phyloP scores from a whole-genome alignment of 345 rosid genomes.

The Euphorbia lathyris region DNA sequence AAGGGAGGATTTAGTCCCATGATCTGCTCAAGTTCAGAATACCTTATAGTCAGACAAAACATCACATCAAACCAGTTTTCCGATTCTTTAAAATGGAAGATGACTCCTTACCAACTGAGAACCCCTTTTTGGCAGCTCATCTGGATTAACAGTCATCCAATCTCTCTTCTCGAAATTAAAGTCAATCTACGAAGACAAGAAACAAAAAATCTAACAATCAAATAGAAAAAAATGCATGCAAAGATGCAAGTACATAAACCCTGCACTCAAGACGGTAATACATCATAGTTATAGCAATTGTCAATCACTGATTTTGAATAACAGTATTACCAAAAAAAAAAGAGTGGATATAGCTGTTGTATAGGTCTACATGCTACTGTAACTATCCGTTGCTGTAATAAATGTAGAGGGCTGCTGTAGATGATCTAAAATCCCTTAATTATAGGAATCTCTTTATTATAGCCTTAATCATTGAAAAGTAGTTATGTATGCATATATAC shows the following conservation, averaged over 20 bases:
- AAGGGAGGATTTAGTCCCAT: slow-evolving; percentile 98
- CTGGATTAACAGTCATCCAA: slow-evolving; percentile 66
- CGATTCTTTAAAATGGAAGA: slow-evolving; percentile 9
- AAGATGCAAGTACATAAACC: neutral
- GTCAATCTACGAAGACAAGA: slow-evolving; percentile 45
- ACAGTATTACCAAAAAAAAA: neutral
- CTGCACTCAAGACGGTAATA: neutral
- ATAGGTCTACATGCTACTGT: too few relatives aligned
- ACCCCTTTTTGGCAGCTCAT: slow-evolving; percentile 63
- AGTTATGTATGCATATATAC: too few relatives aligned
- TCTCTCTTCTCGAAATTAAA: slow-evolving; percentile 76
- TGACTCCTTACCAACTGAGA: slow-evolving; percentile 58
- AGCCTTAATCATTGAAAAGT: too few relatives aligned
- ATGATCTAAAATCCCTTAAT: too few relatives aligned
- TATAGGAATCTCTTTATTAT: too few relatives aligned
- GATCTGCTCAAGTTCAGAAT: slow-evolving; percentile 43
- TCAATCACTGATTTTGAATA: neutral
- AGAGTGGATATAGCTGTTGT: too few relatives aligned
- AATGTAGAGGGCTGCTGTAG: too few relatives aligned
- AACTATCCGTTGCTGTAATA: too few relatives aligned
- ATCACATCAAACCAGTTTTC: neutral
- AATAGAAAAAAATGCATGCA: neutral
- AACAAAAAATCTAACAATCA: neutral
- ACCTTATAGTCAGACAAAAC: neutral
- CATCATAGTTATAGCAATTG: neutral